Base-by-base conservation (phyloP, 768 basidiomycete genomes). In the Fomitopsis pulvina region DNA sequence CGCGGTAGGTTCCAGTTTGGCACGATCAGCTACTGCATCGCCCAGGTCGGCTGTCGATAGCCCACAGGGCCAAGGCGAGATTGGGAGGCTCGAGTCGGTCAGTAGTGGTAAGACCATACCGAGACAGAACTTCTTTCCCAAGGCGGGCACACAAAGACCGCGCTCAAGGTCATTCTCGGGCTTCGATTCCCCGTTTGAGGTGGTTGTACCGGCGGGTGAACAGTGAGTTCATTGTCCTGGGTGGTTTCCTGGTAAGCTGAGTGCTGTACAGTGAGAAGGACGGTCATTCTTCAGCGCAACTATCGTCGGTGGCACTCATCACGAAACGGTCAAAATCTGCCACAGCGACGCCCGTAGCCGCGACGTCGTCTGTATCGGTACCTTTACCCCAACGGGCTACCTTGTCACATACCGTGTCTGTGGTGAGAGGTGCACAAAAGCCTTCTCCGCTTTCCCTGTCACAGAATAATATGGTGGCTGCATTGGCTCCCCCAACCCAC, bases 91-190 rank as follows among this genome's bases (percentile, higher is more conserved):
- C 5, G 34, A 37, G 14, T 37, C 34, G 34, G 34, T 37, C 34
- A 37, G 34, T 18, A 37, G 34, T 16, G 9, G 34, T 29, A 46
- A 38, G 28, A 32, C 47, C 29, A 52, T 85, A 24, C 82, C 77
- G 0, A 65, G 84, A 12, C 71, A 83, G 0, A 82, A 84, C 41
- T 87, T 89, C 58, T 72, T 79, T 50, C 85, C 87, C 0, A 74
- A 74, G 48, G 70, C 69, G 8, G 70, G 72, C 6, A 71, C 71
- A 2, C 57, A 69, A 8, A 68, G 88, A 5, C 78, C 76, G 12
- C 66, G 77, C 4, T 89, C 88, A 4, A 64, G 87, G 44, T 88
- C 85, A 20, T 91, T 91, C 60, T 89, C 87, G 8, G 83, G 79
- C 2, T 83, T 88, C 64, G 76, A 79, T 45, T 68, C 72, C 3